These are phyloP conservation scores for Sclerotinia subarctica DNA, from an alignment of 2,329 filamentous ascomycete species.

Conservation along the genomic window DNA sequence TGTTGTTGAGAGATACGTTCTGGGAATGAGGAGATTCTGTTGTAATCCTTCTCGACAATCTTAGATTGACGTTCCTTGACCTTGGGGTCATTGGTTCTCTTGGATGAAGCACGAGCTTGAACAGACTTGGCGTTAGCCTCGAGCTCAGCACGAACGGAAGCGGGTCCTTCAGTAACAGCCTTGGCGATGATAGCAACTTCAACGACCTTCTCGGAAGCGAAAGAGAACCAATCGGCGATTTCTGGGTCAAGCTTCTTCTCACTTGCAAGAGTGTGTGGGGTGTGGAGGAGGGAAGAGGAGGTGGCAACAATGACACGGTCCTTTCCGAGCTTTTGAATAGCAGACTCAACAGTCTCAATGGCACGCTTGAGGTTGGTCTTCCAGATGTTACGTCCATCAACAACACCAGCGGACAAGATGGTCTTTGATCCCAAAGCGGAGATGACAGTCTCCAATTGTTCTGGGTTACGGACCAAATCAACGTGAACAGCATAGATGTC, in stretches of 20 bases:
- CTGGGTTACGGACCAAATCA: slow-evolving; percentile 96
- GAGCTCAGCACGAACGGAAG: slow-evolving; percentile 79
- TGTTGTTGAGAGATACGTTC: slow-evolving; percentile 83
- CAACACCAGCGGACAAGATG: slow-evolving; percentile 89
- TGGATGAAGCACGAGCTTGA: slow-evolving; percentile 85
- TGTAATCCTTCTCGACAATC: slow-evolving; percentile 80
- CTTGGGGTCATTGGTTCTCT: slow-evolving; percentile 92
- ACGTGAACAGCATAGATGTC: slow-evolving; percentile 84
- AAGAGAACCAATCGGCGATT: slow-evolving; percentile 97
- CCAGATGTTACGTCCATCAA: slow-evolving; percentile 99
- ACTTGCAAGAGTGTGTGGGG: slow-evolving; percentile 93
- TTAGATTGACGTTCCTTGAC: slow-evolving; percentile 96
- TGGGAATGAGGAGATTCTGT: slow-evolving; percentile 88
- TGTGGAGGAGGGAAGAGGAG: slow-evolving; percentile 96
- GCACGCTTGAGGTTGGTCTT: slow-evolving; percentile 99
- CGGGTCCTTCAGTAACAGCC: slow-evolving; percentile 90
- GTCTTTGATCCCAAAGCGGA: slow-evolving; percentile 83
- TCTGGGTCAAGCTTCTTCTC: slow-evolving; percentile 98
- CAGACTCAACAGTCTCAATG: slow-evolving; percentile 85
- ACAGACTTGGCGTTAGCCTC: slow-evolving; percentile 97
- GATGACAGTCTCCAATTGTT: slow-evolving; percentile 87
- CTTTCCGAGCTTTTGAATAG: slow-evolving; percentile 94
- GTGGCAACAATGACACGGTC: slow-evolving; percentile 96
- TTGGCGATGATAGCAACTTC: slow-evolving; percentile 94
- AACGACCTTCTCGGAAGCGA: slow-evolving; percentile 88